Base-by-base conservation (phyloP, 2,329 filamentous ascomycete genomes). In the Talaromyces piceae region DNA sequence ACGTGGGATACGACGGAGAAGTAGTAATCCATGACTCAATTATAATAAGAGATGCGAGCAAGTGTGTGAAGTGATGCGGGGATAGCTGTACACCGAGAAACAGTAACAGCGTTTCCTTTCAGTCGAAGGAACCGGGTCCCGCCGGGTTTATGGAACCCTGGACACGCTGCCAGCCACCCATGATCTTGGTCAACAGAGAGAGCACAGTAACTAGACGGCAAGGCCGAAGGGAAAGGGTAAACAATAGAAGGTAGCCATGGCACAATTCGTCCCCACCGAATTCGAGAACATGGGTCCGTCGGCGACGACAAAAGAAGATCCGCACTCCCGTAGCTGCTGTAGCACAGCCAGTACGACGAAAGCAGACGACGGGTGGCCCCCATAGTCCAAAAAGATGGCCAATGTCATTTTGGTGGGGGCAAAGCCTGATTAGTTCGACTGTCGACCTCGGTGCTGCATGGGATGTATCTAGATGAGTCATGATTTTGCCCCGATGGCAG, bases 401-500 rank as follows among this genome's bases (percentile, higher is more conserved):
- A 43, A 43, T 37, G 33, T 37, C 33, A 37, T 9, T n/a, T 43
- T 25, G 41, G 50, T 41, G 45, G 39, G 31, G 39, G 16, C 45
- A 52, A 48, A 30, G 28, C 30, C 23, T 16, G 31, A 23, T 22
- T 46, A 45, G 41, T 49, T 22, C 41, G 20, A n/a, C n/a, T n/a
- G n/a, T n/a, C n/a, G n/a, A 37, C 16, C 33, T 37, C 31, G 31
- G 31, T 37, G 31, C 31, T 41, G 23, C 46, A 45, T 22, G 31
- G 31, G 20, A 28, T 12, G 41, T 49, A 41, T 41, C 46, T 52
- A 46, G 46, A 23, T 26, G 39, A 53, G 20, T 26, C 43, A 41
- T 37, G 41, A 33, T 49, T 52, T 53, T 47, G 51, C 43, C 46
- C 33, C 45, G 51, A 49, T 41, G 49, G 45, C 41, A 27, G 41